Percentiles rank a stretch among this genome's conserved stretches.
Conservation (phyloP, 1,139 yeast genomes). For the Kurtzmaniella quercitrusa region DNA sequence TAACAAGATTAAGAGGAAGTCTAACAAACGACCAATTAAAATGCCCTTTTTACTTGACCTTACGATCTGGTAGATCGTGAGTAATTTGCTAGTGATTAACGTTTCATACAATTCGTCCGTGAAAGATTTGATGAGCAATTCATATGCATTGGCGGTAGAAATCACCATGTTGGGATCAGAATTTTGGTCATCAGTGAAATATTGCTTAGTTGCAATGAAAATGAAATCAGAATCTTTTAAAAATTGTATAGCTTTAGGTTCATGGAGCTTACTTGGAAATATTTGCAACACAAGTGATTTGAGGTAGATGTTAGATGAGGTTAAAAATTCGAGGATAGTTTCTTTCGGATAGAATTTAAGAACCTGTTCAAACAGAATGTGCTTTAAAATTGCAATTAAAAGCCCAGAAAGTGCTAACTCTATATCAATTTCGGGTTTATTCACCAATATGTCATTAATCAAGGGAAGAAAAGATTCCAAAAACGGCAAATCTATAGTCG, state of each 20-base stretch:
- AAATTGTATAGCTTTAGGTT: slow-evolving; percentile 16
- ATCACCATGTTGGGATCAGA: not conserved
- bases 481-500: not conserved
- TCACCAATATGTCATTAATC: slow-evolving; percentile 3
- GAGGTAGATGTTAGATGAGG: slow-evolving; percentile 12
- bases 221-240: slow-evolving; percentile 11
- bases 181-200: slow-evolving; percentile 4
- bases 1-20: slow-evolving; percentile 16
- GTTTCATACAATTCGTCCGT: slow-evolving; percentile 3
- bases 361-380: slow-evolving; percentile 16
- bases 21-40: slow-evolving; percentile 22
- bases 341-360: slow-evolving; percentile 19
- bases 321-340: slow-evolving; percentile 16
- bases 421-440: slow-evolving; percentile 21
- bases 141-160: slow-evolving; percentile 6
- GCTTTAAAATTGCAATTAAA: slow-evolving; percentile 19
- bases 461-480: not conserved
- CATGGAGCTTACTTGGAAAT: slow-evolving; percentile 15
- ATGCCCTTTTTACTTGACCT: slow-evolving; percentile 9
- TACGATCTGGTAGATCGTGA: slow-evolving; percentile 7
- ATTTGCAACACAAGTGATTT: slow-evolving; percentile 17
- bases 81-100: slow-evolving; percentile 5
- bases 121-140: slow-evolving; percentile 5
- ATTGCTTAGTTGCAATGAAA: slow-evolving; percentile 5
- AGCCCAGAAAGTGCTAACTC: slow-evolving; percentile 17